Evolutionary conservation across 2,329 filamentous ascomycete genomes (phyloP).

Genomic region (Phialophora macrospora): DNA sequence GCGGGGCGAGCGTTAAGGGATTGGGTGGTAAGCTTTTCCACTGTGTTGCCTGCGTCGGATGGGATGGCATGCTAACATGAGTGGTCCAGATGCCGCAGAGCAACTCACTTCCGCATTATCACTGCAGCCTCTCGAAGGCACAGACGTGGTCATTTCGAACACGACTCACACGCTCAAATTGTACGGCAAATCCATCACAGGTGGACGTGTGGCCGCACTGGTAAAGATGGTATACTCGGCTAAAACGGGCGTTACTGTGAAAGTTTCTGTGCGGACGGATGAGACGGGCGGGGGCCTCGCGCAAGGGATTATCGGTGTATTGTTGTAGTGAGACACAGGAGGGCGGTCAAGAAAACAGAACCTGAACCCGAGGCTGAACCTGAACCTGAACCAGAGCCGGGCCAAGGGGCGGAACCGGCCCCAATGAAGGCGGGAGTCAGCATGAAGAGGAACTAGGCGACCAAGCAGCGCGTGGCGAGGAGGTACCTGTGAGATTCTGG

Average conservation of each 20-base stretch:
- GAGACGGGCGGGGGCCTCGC: constrained; percentile 79
- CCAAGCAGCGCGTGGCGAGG: not conserved
- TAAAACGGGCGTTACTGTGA: constrained; percentile 92
- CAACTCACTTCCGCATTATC: constrained; percentile 84
- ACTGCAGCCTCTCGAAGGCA: constrained; percentile 91
- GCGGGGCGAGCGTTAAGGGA: constrained; percentile 73
- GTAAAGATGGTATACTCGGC: constrained; percentile 93
- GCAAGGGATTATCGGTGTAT: constrained; percentile 39
- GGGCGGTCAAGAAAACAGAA: not conserved
- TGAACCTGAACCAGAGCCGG: not conserved
- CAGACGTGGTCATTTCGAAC: constrained; percentile 83
- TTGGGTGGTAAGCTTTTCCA: constrained; percentile 73
- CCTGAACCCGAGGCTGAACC: too few relatives aligned
- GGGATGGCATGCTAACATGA: constrained; percentile 24
- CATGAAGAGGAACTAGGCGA: not conserved
- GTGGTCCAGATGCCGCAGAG: constrained; percentile 80
- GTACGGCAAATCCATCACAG: constrained; percentile 90
- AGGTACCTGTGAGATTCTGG: not conserved
- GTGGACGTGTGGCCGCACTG: constrained; percentile 83
- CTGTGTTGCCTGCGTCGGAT: not conserved
- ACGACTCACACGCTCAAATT: constrained; percentile 94
- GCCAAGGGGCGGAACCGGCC: not conserved
- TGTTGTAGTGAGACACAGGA: constrained; percentile 15
- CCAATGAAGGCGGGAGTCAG: not conserved
- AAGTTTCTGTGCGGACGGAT: constrained; percentile 89